Conservation (phyloP, 2,329 filamentous ascomycete genomes). For the Sporothrix humicola region DNA sequence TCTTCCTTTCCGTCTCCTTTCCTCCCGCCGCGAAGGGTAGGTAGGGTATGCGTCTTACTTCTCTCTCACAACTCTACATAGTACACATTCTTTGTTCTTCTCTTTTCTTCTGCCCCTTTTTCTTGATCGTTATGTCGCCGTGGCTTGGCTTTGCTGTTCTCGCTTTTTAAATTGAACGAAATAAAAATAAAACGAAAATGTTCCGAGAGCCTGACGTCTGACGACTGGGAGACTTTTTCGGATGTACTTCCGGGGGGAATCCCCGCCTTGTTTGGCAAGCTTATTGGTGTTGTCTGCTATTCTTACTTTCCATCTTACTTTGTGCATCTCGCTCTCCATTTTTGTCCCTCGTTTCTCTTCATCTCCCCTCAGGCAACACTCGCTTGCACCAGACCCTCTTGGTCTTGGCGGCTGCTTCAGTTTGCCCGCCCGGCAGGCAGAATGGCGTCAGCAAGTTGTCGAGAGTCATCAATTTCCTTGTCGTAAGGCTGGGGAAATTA, state of each 20-base stretch:
- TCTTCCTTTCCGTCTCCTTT: background rate
- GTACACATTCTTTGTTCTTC: background rate
- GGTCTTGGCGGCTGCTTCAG: background rate
- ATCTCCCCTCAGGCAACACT: background rate
- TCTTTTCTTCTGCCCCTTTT: conserved; percentile 2
- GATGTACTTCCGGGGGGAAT: background rate
- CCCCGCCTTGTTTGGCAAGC: background rate
- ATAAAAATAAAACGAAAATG: background rate
- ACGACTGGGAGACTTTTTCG: background rate
- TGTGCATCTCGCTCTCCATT: background rate
- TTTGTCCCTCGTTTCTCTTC: background rate
- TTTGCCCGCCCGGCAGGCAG: background rate
- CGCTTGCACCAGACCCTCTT: background rate
- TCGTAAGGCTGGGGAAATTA: background rate
- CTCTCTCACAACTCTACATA: too few relatives aligned
- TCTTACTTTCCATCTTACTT: background rate
- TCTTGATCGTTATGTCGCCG: background rate
- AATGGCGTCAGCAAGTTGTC: conserved; percentile 12
- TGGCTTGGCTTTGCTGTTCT: background rate
- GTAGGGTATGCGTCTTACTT: background rate
- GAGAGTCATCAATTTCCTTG: background rate
- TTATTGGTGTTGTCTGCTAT: background rate
- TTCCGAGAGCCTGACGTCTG: background rate
- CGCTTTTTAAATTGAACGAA: background rate
- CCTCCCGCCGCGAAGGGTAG: too few relatives aligned